phyloP scores from a whole-genome alignment of 768 basidiomycete species.

The Kwoniella bestiolae region DNA sequence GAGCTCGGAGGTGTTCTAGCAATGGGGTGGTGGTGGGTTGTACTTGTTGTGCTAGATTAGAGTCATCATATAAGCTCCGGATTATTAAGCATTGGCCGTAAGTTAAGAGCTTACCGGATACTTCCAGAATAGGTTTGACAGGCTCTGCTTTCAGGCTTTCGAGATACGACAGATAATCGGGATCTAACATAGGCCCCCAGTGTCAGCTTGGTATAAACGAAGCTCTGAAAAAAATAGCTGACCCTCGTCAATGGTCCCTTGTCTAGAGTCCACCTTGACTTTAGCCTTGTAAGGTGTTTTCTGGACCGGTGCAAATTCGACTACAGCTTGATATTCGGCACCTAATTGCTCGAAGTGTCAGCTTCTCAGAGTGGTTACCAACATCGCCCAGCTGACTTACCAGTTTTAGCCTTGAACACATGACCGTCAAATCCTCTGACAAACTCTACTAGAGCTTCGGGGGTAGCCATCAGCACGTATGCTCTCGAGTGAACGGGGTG shows the following conservation, averaged over 20 bases:
- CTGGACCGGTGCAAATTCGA: constrained; percentile 93
- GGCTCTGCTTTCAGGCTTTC: constrained; percentile 69
- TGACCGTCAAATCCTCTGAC: constrained; percentile 89
- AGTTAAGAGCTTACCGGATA: constrained; percentile 49
- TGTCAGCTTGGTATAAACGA: background rate
- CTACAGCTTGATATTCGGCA: constrained; percentile 81
- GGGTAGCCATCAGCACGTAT: constrained; percentile 84
- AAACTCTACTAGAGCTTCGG: constrained; percentile 73
- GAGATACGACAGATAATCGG: constrained; percentile 65
- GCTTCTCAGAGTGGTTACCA: background rate
- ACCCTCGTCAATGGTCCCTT: constrained; percentile 91
- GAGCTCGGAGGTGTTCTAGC: constrained; percentile 82
- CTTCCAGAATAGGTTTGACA: constrained; percentile 62
- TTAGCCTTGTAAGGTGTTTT: constrained; percentile 67
- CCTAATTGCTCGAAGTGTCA: constrained; percentile 61
- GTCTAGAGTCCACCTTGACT: constrained; percentile 73
- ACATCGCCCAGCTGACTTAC: constrained; percentile 60
- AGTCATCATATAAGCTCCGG: background rate
- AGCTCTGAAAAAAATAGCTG: constrained; percentile 14
- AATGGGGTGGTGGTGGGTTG: constrained; percentile 84
- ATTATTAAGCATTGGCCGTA: background rate
- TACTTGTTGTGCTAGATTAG: constrained; percentile 30
- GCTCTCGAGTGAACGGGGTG: constrained; percentile 86
- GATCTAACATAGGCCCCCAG: constrained; percentile 44
- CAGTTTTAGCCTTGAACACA: constrained; percentile 85